A percentile compares a stretch with the other conserved stretches of the same genome.
phyloP scores from a whole-genome alignment of 345 rosid genomes.

The Dipteronia dyeriana region DNA sequence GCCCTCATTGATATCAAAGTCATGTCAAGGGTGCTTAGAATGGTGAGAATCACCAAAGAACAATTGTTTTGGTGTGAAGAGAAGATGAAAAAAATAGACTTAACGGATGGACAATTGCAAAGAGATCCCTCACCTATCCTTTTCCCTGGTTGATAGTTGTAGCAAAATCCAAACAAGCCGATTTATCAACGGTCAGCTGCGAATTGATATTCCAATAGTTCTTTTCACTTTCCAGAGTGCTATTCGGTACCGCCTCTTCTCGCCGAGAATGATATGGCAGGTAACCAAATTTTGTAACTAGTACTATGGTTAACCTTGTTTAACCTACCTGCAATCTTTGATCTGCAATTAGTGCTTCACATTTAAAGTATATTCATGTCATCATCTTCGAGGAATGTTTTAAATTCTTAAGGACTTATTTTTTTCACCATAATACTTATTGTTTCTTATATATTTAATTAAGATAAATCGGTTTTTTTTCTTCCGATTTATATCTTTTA shows the following conservation, averaged over 20 bases:
- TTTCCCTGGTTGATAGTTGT: slow-evolving; percentile 63
- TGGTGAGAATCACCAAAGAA: slow-evolving; percentile 70
- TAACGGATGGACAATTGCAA: slow-evolving; percentile 59
- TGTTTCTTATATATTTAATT: too few species aligned
- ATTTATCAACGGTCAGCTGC: neutral
- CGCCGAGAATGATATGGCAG: neutral
- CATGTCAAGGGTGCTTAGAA: slow-evolving; percentile 65
- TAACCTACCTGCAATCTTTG: neutral
- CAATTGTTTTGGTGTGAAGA: slow-evolving; percentile 94
- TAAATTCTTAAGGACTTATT: neutral
- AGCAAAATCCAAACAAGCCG: slow-evolving; percentile 1
- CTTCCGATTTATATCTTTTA: too few species aligned
- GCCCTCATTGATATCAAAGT: slow-evolving; percentile 70
- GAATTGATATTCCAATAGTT: neutral
- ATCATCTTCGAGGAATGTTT: neutral
- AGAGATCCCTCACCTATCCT: slow-evolving; percentile 84
- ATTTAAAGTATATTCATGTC: neutral
- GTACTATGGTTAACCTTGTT: neutral
- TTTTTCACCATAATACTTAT: too few species aligned
- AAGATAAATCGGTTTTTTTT: too few species aligned
- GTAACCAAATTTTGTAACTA: neutral
- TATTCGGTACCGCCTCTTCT: neutral
- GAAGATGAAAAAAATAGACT: slow-evolving; percentile 78
- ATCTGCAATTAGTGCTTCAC: neutral
- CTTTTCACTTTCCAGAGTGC: neutral